A percentile compares a stretch with the other conserved stretches of the same genome.
These are phyloP conservation scores for Nicotiana obtusifolia DNA, from an alignment of 257 asterid species.

Conservation along the genomic window DNA sequence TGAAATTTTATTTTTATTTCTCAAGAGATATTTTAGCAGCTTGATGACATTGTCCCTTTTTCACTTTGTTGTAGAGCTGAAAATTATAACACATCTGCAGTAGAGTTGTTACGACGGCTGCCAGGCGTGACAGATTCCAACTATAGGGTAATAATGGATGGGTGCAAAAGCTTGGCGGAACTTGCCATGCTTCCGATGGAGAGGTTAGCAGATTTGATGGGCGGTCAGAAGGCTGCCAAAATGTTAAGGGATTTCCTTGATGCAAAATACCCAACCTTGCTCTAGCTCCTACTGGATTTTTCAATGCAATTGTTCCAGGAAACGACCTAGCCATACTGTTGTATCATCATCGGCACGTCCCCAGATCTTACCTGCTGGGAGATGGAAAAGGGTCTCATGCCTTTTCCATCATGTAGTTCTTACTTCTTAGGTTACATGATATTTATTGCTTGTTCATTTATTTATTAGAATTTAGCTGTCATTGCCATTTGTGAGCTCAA, in stretches of 20 bases:
- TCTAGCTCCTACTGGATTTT: conserved; percentile 26
- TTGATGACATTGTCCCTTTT: too few species aligned
- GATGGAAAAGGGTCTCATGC: not conserved
- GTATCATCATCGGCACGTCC: not conserved
- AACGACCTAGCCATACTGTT: not conserved
- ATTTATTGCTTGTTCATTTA: not conserved
- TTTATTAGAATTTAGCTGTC: not conserved
- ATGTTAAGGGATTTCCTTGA: conserved; percentile 87
- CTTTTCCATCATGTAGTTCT: not conserved
- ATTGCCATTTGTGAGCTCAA: not conserved
- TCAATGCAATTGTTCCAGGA: not conserved
- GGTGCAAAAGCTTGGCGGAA: conserved; percentile 77
- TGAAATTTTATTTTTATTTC: not conserved
- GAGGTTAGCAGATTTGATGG: conserved; percentile 74
- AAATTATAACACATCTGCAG: conserved; percentile 86
- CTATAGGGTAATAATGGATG: conserved; percentile 77
- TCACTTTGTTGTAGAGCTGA: conserved; percentile 52
- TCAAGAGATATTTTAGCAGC: too few species aligned
- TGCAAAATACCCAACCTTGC: conserved; percentile 90
- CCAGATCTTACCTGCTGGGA: not conserved
- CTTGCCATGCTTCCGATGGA: conserved; percentile 72
- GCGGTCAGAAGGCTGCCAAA: conserved; percentile 82
- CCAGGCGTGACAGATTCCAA: conserved; percentile 95
- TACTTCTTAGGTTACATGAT: not conserved
- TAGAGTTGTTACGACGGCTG: conserved; percentile 84